A percentile compares a stretch with the other conserved stretches of the same genome.
Evolutionary conservation across 2,329 filamentous ascomycete genomes (phyloP).

Genomic region (Aspergillus calidoustus): DNA sequence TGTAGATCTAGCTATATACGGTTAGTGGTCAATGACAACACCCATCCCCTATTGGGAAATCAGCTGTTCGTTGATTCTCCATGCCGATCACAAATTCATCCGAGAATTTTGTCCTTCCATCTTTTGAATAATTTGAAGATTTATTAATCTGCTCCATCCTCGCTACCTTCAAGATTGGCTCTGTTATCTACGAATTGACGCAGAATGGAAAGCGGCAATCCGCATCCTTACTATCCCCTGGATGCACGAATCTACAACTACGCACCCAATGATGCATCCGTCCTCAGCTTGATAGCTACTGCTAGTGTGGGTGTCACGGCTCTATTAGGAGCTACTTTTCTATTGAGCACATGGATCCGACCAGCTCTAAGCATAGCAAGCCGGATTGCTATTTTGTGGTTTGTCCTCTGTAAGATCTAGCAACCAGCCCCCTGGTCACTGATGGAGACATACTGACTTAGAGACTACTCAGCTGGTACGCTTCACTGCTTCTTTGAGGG

Average conservation of each 20-base stretch:
- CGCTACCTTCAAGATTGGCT: neutral
- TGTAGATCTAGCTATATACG: neutral
- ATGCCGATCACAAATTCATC: neutral
- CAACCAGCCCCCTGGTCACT: neutral
- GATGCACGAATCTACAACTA: slow-evolving; percentile 66
- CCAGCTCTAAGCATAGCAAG: slow-evolving; percentile 61
- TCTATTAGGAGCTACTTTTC: slow-evolving; percentile 63
- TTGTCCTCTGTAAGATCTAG: slow-evolving; percentile 64
- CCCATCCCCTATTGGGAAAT: slow-evolving; percentile 5
- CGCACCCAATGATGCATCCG: slow-evolving; percentile 66
- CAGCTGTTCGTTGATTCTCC: neutral
- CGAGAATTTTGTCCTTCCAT: neutral
- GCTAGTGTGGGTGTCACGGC: slow-evolving; percentile 62
- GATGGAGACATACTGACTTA: slow-evolving; percentile 9
- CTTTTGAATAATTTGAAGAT: neutral
- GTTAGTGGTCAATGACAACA: neutral
- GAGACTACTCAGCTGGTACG: slow-evolving; percentile 42
- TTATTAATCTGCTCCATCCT: neutral
- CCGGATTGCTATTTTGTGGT: slow-evolving; percentile 71
- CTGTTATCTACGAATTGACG: neutral
- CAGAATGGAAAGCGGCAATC: slow-evolving; percentile 5
- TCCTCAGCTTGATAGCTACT: slow-evolving; percentile 61
- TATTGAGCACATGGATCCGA: slow-evolving; percentile 57
- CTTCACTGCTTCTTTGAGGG: slow-evolving; percentile 84
- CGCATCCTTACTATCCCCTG: slow-evolving; percentile 74